Conservation (phyloP, 2,329 filamentous ascomycete genomes). For the Colletotrichum brevisporum region DNA sequence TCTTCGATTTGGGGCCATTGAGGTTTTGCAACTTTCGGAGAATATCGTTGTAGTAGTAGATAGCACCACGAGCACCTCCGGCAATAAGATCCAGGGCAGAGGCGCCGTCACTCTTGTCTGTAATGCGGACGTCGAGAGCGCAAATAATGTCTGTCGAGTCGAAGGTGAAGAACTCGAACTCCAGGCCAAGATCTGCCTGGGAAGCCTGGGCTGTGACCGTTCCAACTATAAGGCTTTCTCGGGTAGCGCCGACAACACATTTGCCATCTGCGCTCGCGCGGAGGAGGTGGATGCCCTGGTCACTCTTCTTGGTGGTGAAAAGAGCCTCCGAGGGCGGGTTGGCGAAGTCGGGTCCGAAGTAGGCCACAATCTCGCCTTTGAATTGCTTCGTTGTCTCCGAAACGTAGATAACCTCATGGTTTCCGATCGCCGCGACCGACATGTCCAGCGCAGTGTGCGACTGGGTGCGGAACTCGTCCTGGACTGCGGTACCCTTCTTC, state of each 20-base stretch:
- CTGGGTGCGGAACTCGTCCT: slow-evolving; percentile 58
- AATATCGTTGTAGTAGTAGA: slow-evolving; percentile 86
- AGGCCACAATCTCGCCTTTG: slow-evolving; percentile 59
- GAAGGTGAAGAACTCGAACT: slow-evolving; percentile 71
- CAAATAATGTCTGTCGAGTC: slow-evolving; percentile 75
- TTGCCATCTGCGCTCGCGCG: slow-evolving; percentile 67
- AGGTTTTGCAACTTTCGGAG: slow-evolving; percentile 69
- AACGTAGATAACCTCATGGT: slow-evolving; percentile 59
- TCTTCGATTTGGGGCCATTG: slow-evolving; percentile 52
- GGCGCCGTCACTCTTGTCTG: slow-evolving; percentile 42
- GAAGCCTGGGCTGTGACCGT: slow-evolving; percentile 53
- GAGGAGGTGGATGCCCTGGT: slow-evolving; percentile 57
- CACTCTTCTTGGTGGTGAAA: slow-evolving; percentile 53
- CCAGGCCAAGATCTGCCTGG: slow-evolving; percentile 55
- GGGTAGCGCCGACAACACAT: slow-evolving; percentile 61
- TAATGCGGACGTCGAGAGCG: slow-evolving; percentile 74
- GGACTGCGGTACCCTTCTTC: slow-evolving; percentile 61
- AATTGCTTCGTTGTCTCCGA: slow-evolving; percentile 33
- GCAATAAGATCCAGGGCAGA: slow-evolving; percentile 79
- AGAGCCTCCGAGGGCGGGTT: slow-evolving; percentile 52
- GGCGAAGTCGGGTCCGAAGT: slow-evolving; percentile 51
- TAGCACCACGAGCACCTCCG: slow-evolving; percentile 81
- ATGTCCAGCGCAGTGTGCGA: slow-evolving; percentile 63
- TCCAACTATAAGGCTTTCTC: slow-evolving; percentile 72
- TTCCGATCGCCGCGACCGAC: slow-evolving; percentile 56